These are phyloP conservation scores for Ustilago lituana DNA, from an alignment of 1,284 basidiomycete species.

Conservation along the genomic window DNA sequence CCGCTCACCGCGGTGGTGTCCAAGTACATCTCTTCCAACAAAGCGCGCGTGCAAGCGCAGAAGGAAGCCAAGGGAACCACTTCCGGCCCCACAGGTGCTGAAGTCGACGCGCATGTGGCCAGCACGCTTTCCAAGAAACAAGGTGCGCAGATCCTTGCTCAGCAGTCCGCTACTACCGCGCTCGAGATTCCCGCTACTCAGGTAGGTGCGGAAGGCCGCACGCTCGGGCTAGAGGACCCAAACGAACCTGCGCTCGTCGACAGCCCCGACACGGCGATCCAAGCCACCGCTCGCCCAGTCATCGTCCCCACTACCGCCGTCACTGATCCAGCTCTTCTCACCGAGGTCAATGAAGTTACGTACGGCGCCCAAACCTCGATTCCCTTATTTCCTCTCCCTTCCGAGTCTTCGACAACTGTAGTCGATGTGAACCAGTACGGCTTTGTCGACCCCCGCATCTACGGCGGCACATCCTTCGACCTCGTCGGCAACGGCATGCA, in stretches of 20 bases:
- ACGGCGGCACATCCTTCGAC: slow-evolving; percentile 52
- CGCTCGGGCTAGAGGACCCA: slow-evolving; percentile 47
- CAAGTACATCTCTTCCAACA: slow-evolving; percentile 24
- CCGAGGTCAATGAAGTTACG: slow-evolving; percentile 12
- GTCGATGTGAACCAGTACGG: slow-evolving; percentile 37
- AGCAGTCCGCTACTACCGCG: not conserved
- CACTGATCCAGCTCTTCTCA: slow-evolving; percentile 12
- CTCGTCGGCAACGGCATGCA: slow-evolving; percentile 42
- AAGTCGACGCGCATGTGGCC: slow-evolving; percentile 44
- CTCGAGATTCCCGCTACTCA: not conserved
- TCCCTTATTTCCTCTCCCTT: slow-evolving; percentile 13
- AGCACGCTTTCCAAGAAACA: slow-evolving; percentile 23
- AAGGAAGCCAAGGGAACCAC: slow-evolving; percentile 25
- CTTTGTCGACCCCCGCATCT: slow-evolving; percentile 50
- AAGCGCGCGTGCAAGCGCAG: slow-evolving; percentile 24
- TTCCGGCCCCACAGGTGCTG: slow-evolving; percentile 28
- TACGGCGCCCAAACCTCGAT: slow-evolving; percentile 27
- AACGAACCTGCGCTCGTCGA: slow-evolving; percentile 36
- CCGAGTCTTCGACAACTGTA: not conserved
- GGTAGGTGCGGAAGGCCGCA: slow-evolving; percentile 32
- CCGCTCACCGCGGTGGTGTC: slow-evolving; percentile 16
- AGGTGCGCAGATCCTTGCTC: slow-evolving; percentile 1
- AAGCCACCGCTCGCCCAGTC: slow-evolving; percentile 5
- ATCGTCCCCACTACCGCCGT: slow-evolving; percentile 16
- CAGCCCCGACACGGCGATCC: slow-evolving; percentile 17